Evolutionary conservation across 257 asterid species (phyloP), one percentile per base, ranked within the genome.

Genomic region (Salvia rosmarinus): DNA sequence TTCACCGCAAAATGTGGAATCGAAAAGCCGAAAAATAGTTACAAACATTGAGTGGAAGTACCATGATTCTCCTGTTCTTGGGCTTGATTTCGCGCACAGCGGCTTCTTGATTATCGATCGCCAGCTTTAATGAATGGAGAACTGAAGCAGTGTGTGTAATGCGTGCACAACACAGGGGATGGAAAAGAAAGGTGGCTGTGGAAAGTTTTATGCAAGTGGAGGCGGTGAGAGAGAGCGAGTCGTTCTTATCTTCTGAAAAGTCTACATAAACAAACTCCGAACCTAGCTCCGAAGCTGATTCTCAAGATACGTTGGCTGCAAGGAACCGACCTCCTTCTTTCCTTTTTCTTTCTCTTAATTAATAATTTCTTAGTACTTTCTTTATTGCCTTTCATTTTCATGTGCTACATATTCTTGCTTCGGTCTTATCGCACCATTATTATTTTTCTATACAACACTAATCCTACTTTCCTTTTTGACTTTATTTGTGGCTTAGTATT

Each of bases 1-100:
- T 6, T 52, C 9, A 3, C 3, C 9, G 11, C n/a, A 55, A 9
- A 64, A n/a, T 42, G 13, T 20, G 17, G 51, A 35, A 16, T 32
- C 21, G 9, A 34, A 46, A 9, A 37, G 55, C 8, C 30, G 7
- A 30, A 62, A 49, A 9, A 14, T 71, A 9, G 42, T 5, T 37
- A 37, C 42, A 37, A 37, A 92, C n/a, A n/a, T n/a, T n/a, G n/a
- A n/a, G n/a, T n/a, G n/a, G n/a, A n/a, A n/a, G n/a, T n/a, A n/a
- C 98, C 98, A 89, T 89, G 66, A 88, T 86, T 69, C 89, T 84
- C 77, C 90, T 82, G 81, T 75, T 89, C 16, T 82, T 89, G 10
- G 89, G 82, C 84, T 85, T 91, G 84, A 91, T 79, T 74, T 89
- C 96, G 49, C 85, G 82, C 28, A 85, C 88, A 9, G 66, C 65